phyloP scores from a whole-genome alignment of 2,329 filamentous ascomycete species.

The Parascedosporium putredinis region DNA sequence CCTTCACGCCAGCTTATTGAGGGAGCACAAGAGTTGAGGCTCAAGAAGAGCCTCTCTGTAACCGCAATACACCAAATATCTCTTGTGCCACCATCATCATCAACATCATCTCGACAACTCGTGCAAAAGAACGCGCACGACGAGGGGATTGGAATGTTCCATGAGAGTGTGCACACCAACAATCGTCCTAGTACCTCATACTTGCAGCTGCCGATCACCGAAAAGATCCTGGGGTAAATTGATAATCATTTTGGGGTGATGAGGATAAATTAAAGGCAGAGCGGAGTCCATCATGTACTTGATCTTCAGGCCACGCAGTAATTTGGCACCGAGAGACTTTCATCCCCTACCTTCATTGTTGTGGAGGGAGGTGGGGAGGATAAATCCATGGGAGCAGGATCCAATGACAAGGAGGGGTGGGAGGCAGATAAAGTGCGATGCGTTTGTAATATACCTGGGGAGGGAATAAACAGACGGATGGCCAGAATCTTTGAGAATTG shows the following conservation, averaged over 20 bases:
- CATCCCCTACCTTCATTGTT: no score
- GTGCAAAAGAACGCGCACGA: neutral
- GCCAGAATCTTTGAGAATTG: neutral
- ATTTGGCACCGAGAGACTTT: neutral
- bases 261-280: neutral
- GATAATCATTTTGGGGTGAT: neutral
- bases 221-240: slow-evolving; percentile 3
- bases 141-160: neutral
- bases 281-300: no score
- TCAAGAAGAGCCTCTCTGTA: neutral
- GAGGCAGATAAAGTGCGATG: neutral
- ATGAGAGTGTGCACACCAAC: neutral
- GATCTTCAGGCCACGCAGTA: no score
- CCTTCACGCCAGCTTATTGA: neutral
- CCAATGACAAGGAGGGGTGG: neutral
- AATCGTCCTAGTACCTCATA: neutral
- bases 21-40: slow-evolving; percentile 2
- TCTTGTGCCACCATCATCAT: neutral
- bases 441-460: neutral
- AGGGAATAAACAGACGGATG: neutral
- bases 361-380: no score
- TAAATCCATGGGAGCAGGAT: no score
- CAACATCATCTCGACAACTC: neutral
- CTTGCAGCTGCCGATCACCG: slow-evolving; percentile 1
- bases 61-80: neutral